A percentile compares a stretch with the other conserved stretches of the same genome.
Evolutionary conservation across 225 moss, liverwort and hornwort species (phyloP).

Genomic region (Thuidium tamariscinum): DNA sequence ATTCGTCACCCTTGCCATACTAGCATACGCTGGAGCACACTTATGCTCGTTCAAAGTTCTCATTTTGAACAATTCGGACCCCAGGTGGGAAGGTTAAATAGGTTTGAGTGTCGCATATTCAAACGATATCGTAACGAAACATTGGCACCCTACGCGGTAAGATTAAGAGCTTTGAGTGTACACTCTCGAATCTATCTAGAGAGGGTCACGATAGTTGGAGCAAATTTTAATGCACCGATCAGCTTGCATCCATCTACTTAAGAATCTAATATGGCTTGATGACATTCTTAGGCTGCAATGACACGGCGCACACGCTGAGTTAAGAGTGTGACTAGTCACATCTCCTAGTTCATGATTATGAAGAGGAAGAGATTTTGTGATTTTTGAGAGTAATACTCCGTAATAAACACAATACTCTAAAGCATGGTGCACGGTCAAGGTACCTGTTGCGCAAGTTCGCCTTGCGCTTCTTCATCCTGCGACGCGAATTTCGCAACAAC

Average conservation of each 20-base stretch:
- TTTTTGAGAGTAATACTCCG: neutral
- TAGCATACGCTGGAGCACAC: neutral
- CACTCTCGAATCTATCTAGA: neutral
- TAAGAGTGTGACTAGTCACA: neutral
- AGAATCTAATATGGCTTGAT: neutral
- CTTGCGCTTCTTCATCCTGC: constrained; percentile 53
- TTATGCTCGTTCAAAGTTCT: neutral
- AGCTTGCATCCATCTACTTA: neutral
- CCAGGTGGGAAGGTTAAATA: neutral
- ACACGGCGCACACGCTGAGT: neutral
- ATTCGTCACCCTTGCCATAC: neutral
- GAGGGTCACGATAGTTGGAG: neutral
- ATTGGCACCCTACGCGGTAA: neutral
- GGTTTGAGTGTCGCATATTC: neutral
- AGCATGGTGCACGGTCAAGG: neutral
- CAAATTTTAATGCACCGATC: neutral
- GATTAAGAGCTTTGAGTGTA: neutral
- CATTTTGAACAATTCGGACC: neutral
- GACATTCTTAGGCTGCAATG: neutral
- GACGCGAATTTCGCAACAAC: constrained; percentile 64
- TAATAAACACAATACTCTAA: neutral
- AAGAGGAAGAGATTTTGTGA: neutral
- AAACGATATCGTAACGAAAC: neutral
- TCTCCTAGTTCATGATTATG: neutral
- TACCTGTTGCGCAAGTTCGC: constrained; percentile 53